Evolutionary conservation across 345 rosid species (phyloP).

Genomic region (Odontarrhena argentea): DNA sequence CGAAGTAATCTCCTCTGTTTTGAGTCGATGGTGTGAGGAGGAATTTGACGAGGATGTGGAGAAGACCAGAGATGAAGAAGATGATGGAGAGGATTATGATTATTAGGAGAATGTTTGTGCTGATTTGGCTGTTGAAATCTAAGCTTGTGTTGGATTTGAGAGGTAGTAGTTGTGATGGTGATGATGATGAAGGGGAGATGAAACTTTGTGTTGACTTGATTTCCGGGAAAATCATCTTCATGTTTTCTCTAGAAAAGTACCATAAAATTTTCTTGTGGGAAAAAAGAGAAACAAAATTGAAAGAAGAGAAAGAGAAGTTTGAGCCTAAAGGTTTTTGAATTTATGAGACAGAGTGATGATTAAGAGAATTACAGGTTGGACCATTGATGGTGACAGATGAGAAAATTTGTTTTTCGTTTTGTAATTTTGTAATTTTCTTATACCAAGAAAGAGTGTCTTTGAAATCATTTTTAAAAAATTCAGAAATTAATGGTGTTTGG

Average conservation of each 20-base stretch:
- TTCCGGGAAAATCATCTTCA: slow-evolving; percentile 27
- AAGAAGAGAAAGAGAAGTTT: slow-evolving; percentile 23
- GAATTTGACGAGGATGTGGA: slow-evolving; percentile 83
- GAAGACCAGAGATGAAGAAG: slow-evolving; percentile 83
- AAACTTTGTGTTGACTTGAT: slow-evolving; percentile 22
- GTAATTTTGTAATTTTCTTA: neutral
- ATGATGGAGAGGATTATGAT: slow-evolving; percentile 82
- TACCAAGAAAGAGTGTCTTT: slow-evolving; percentile 18
- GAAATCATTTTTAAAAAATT: neutral
- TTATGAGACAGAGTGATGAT: slow-evolving; percentile 35
- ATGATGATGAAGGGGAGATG: slow-evolving; percentile 25
- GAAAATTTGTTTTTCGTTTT: neutral
- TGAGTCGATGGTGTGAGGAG: slow-evolving; percentile 60
- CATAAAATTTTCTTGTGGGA: neutral
- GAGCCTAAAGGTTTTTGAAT: slow-evolving; percentile 27
- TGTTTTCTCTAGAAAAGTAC: slow-evolving; percentile 29
- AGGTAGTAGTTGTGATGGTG: neutral
- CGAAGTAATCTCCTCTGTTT: slow-evolving; percentile 56
- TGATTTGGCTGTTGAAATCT: slow-evolving; percentile 60
- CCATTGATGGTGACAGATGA: slow-evolving; percentile 42
- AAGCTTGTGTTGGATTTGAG: slow-evolving; percentile 44
- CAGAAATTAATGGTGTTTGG: slow-evolving; percentile 33
- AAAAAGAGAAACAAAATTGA: slow-evolving; percentile 1
- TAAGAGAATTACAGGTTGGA: slow-evolving; percentile 43
- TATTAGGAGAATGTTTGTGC: slow-evolving; percentile 67